Conservation (phyloP, 306 rosid genomes). For the Rosa rugosa region DNA sequence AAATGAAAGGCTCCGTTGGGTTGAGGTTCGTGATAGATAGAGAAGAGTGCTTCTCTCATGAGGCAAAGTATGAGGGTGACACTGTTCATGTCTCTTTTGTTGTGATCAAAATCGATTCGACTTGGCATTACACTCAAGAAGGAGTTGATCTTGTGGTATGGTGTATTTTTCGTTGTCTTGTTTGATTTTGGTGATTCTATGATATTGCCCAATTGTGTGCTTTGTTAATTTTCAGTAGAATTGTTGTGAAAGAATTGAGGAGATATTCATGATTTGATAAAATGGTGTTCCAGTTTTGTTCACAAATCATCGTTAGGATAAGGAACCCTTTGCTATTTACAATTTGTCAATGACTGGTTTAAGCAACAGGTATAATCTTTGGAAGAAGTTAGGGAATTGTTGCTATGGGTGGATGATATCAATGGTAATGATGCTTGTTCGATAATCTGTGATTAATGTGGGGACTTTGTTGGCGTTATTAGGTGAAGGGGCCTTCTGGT, state of each 20-base stretch:
- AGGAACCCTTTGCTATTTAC: neutral
- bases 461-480: conserved; percentile 18
- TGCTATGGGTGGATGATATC: neutral
- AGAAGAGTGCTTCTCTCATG: conserved; percentile 86
- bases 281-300: neutral
- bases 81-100: conserved; percentile 84
- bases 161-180: neutral
- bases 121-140: conserved; percentile 62
- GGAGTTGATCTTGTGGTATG: conserved; percentile 91
- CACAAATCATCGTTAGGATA: neutral
- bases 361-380: neutral
- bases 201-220: neutral
- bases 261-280: neutral
- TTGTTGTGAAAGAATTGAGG: neutral
- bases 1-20: conserved; percentile 46
- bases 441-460: conserved; percentile 7
- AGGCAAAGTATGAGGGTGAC: conserved; percentile 77
- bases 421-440: neutral
- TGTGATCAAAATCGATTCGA: conserved; percentile 76
- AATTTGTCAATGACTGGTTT: neutral
- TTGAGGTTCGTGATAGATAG: conserved; percentile 78
- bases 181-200: neutral
- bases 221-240: neutral
- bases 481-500: conserved; percentile 83
- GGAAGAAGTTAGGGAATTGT: neutral